Percentiles rank a stretch among this genome's conserved stretches.
These are phyloP conservation scores for Akanthomyces muscarius DNA, from an alignment of 2,329 filamentous ascomycete genomes.

Conservation along the genomic window DNA sequence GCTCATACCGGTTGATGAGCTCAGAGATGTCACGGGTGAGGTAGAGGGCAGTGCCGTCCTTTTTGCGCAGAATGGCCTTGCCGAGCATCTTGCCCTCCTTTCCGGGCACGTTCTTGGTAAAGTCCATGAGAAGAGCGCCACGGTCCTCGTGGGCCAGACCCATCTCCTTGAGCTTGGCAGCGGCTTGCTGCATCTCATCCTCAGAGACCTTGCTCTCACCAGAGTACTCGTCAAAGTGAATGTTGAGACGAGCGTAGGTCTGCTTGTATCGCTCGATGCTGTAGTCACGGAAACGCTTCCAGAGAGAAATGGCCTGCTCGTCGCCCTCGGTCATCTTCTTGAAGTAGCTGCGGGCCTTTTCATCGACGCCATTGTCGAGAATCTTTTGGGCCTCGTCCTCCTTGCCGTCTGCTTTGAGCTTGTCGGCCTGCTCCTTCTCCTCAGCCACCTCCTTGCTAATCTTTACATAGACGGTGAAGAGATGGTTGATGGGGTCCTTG, in stretches of 20 bases:
- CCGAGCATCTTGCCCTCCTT: slow-evolving; percentile 67
- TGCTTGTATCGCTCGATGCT: slow-evolving; percentile 64
- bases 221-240: slow-evolving; percentile 68
- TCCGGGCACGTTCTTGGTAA: slow-evolving; percentile 61
- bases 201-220: slow-evolving; percentile 71
- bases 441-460: slow-evolving; percentile 57
- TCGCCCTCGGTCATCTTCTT: slow-evolving; percentile 69
- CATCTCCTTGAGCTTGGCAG: slow-evolving; percentile 59
- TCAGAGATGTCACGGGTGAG: slow-evolving; percentile 76
- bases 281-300: slow-evolving; percentile 62
- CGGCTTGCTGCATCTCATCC: slow-evolving; percentile 61
- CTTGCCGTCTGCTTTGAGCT: slow-evolving; percentile 48
- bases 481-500: slow-evolving; percentile 73
- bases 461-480: slow-evolving; percentile 77
- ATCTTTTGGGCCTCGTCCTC: slow-evolving; percentile 58
- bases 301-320: slow-evolving; percentile 54
- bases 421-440: slow-evolving; percentile 22
- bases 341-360: slow-evolving; percentile 71
- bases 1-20: slow-evolving; percentile 59
- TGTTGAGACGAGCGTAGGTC: slow-evolving; percentile 67
- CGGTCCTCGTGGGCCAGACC: slow-evolving; percentile 64
- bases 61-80: slow-evolving; percentile 67
- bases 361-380: slow-evolving; percentile 59
- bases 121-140: slow-evolving; percentile 70
- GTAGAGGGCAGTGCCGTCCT: slow-evolving; percentile 72